These are phyloP conservation scores for Russula ochroleuca DNA, from an alignment of 768 basidiomycete genomes.

Conservation along the genomic window DNA sequence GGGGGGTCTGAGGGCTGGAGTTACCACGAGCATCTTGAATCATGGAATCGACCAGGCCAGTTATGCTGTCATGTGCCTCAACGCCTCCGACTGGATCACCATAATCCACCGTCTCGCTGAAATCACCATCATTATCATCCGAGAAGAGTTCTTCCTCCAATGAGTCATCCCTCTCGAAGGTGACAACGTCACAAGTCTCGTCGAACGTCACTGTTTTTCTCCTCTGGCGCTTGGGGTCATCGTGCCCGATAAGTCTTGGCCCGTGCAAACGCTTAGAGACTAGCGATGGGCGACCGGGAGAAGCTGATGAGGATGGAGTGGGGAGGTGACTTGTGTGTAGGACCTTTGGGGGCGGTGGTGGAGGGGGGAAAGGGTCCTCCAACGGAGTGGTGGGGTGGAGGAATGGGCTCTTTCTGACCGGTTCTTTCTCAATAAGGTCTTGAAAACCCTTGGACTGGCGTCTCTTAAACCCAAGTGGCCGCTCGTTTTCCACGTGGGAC, in stretches of 20 bases:
- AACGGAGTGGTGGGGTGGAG: constrained; percentile 34
- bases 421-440: constrained; percentile 67
- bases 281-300: constrained; percentile 62
- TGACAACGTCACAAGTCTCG: constrained; percentile 76
- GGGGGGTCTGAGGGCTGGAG: constrained; percentile 42
- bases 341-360: constrained; percentile 21
- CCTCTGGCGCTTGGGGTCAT: constrained; percentile 40
- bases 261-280: constrained; percentile 73
- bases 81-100: constrained; percentile 24
- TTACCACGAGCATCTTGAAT: constrained; percentile 44
- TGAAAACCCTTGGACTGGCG: constrained; percentile 73
- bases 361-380: constrained; percentile 32
- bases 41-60: constrained; percentile 69
- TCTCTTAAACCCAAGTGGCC: constrained; percentile 65
- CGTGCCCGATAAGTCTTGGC: constrained; percentile 51
- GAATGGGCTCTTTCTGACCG: constrained; percentile 82
- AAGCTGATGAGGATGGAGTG: constrained; percentile 35
- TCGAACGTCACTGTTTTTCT: constrained; percentile 79
- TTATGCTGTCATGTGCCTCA: constrained; percentile 52
- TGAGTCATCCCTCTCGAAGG: constrained; percentile 63
- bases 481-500: constrained; percentile 67
- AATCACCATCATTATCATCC: constrained; percentile 34
- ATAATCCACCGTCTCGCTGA: constrained; percentile 21
- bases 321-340: constrained; percentile 22
- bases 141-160: constrained; percentile 42